Conservation (phyloP, 768 basidiomycete species). For the Symmetrospora coprosmae region DNA sequence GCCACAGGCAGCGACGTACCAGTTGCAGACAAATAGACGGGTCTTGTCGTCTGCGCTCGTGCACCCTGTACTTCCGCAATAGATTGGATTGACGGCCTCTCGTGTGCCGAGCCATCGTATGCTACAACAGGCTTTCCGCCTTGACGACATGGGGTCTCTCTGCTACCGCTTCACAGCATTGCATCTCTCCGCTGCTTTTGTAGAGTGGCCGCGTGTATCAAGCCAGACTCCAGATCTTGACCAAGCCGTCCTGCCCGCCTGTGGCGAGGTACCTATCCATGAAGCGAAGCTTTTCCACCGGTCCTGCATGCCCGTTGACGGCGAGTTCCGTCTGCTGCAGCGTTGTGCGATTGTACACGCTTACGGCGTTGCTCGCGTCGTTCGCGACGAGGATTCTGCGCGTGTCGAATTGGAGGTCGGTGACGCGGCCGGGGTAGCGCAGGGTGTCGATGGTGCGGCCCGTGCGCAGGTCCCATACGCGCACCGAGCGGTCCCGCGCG, state of each 20-base stretch:
- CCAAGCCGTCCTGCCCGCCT: conserved; percentile 56
- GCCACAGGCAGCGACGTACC: too few relatives aligned
- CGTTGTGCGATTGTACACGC: conserved; percentile 91
- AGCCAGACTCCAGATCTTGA: conserved; percentile 17
- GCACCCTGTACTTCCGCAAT: too few relatives aligned
- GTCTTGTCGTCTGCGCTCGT: too few relatives aligned
- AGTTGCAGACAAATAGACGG: too few relatives aligned
- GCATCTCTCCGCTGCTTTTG: too few relatives aligned
- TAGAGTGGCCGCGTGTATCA: too few relatives aligned
- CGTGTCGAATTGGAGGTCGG: conserved; percentile 82
- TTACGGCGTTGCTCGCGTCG: conserved; percentile 84
- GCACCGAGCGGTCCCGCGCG: conserved; percentile 78
- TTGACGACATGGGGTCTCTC: too few relatives aligned
- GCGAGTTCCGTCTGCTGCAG: conserved; percentile 68
- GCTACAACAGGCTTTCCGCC: too few relatives aligned
- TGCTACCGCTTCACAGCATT: too few relatives aligned
- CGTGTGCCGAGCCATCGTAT: too few relatives aligned
- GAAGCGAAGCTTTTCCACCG: conserved; percentile 74
- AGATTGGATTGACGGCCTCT: too few relatives aligned
- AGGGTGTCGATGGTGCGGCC: conserved; percentile 78
- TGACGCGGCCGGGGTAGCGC: conserved; percentile 77
- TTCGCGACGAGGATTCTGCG: conserved; percentile 82
- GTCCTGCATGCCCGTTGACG: conserved; percentile 86
- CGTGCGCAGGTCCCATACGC: conserved; percentile 91
- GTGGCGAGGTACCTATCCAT: conserved; percentile 91